These are phyloP conservation scores for Pulveroboletus sp. DNA, from an alignment of 768 basidiomycete genomes.

Conservation along the genomic window DNA sequence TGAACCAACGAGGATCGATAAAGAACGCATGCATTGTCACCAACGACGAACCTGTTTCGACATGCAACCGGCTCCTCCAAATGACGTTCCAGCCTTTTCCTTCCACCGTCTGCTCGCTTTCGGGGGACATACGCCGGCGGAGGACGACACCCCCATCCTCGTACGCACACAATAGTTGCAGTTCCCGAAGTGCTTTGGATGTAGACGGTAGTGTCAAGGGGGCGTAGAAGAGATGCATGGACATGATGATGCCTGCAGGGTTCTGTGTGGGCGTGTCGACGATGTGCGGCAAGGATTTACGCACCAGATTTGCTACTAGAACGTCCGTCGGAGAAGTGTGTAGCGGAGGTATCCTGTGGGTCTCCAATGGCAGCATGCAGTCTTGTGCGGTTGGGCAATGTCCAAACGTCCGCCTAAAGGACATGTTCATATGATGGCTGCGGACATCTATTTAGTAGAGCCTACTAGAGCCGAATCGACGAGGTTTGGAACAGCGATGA, in stretches of 20 bases:
- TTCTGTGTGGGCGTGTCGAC: background rate
- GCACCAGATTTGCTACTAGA: conserved; percentile 58
- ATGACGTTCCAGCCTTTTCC: conserved; percentile 71
- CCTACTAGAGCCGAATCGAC: conserved; percentile 82
- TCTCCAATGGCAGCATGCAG: conserved; percentile 86
- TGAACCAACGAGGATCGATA: conserved; percentile 21
- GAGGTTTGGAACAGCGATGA: conserved; percentile 84
- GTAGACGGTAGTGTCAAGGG: conserved; percentile 31
- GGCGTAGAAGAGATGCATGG: conserved; percentile 61
- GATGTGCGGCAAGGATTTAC: background rate
- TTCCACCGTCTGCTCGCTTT: conserved; percentile 49
- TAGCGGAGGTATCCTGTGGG: conserved; percentile 30
- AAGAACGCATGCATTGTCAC: background rate
- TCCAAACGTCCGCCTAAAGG: conserved; percentile 83
- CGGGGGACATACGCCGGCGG: conserved; percentile 44
- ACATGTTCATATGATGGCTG: background rate
- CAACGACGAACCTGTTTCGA: conserved; percentile 60
- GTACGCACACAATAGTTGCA: conserved; percentile 72
- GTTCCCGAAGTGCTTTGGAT: conserved; percentile 31
- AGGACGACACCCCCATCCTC: conserved; percentile 87
- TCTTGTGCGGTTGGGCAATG: conserved; percentile 62
- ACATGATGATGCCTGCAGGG: conserved; percentile 81
- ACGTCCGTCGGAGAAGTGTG: conserved; percentile 38
- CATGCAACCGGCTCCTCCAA: conserved; percentile 68
- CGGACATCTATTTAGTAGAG: background rate